Conservation (phyloP, 1,284 basidiomycete species). For the Athelia psychrophila region DNA sequence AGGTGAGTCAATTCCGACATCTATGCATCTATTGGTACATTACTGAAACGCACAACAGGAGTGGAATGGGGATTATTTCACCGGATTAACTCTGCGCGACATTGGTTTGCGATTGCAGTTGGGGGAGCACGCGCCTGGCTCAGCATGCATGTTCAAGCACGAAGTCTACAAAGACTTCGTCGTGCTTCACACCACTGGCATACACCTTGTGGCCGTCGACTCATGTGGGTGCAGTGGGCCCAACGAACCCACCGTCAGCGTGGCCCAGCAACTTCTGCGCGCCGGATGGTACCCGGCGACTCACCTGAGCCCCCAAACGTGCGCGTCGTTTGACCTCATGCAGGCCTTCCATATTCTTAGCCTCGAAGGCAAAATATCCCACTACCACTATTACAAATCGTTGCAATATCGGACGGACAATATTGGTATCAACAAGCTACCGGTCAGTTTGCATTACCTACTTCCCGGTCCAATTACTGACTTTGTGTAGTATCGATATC, state of each 20-base stretch:
- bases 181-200: conserved; percentile 26
- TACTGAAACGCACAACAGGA: neutral
- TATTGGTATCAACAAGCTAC: conserved; percentile 9
- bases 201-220: conserved; percentile 27
- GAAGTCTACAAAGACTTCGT: conserved; percentile 17
- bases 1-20: neutral
- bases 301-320: conserved; percentile 18
- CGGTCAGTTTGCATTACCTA: neutral
- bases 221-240: conserved; percentile 27
- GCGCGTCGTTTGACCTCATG: conserved; percentile 21
- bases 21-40: neutral
- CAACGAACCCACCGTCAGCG: neutral
- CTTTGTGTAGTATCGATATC: conserved; percentile 22
- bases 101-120: conserved; percentile 21
- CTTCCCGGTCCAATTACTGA: neutral
- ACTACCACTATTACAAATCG: conserved; percentile 22
- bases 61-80: conserved; percentile 4
- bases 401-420: conserved; percentile 17
- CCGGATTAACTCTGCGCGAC: conserved; percentile 8
- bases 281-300: conserved; percentile 22
- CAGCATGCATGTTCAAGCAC: conserved; percentile 9
- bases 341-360: conserved; percentile 19
- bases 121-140: conserved; percentile 11
- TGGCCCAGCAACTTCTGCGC: conserved; percentile 21
- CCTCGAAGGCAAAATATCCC: conserved; percentile 16